Percentiles rank a stretch among this genome's conserved stretches.
phyloP scores from a whole-genome alignment of 179 eudicot genomes.

The Silene coronaria region DNA sequence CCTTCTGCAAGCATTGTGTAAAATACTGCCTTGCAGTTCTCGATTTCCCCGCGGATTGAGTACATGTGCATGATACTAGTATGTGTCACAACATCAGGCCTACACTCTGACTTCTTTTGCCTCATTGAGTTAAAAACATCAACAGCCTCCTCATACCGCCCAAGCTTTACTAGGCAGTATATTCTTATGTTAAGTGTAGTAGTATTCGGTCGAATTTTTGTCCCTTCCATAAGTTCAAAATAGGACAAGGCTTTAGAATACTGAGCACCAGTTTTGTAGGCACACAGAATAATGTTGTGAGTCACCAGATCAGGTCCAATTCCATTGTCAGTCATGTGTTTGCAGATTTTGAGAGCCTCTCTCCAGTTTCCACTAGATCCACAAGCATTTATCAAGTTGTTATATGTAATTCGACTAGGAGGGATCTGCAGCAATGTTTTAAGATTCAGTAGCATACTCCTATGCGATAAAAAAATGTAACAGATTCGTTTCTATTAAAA shows the following conservation, averaged over 20 bases:
- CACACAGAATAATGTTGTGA: slow-evolving; percentile 84
- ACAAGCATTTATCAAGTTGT: slow-evolving; percentile 93
- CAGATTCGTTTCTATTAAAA: neutral
- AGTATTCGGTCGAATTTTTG: slow-evolving; percentile 72
- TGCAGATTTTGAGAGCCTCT: slow-evolving; percentile 86
- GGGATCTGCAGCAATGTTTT: slow-evolving; percentile 56
- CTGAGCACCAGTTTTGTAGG: slow-evolving; percentile 80
- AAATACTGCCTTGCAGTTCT: slow-evolving; percentile 73
- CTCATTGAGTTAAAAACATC: slow-evolving; percentile 76
- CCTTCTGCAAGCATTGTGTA: slow-evolving; percentile 78
- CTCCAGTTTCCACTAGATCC: slow-evolving; percentile 98
- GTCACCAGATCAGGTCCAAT: slow-evolving; percentile 96
- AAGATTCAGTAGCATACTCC: slow-evolving; percentile 4
- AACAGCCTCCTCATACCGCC: slow-evolving; percentile 59
- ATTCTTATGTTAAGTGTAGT: slow-evolving; percentile 75
- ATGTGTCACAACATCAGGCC: slow-evolving; percentile 78
- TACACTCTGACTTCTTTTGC: slow-evolving; percentile 58
- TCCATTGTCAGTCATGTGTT: slow-evolving; percentile 93
- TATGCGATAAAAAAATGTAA: neutral
- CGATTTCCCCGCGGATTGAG: slow-evolving; percentile 71
- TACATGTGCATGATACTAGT: slow-evolving; percentile 94
- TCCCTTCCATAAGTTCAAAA: slow-evolving; percentile 89
- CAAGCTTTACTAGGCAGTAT: slow-evolving; percentile 71
- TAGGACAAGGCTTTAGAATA: slow-evolving; percentile 85
- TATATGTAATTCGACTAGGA: slow-evolving; percentile 84